These are phyloP conservation scores for Fusarium pseudocircinatum DNA, from an alignment of 2,329 filamentous ascomycete species.

Conservation along the genomic window DNA sequence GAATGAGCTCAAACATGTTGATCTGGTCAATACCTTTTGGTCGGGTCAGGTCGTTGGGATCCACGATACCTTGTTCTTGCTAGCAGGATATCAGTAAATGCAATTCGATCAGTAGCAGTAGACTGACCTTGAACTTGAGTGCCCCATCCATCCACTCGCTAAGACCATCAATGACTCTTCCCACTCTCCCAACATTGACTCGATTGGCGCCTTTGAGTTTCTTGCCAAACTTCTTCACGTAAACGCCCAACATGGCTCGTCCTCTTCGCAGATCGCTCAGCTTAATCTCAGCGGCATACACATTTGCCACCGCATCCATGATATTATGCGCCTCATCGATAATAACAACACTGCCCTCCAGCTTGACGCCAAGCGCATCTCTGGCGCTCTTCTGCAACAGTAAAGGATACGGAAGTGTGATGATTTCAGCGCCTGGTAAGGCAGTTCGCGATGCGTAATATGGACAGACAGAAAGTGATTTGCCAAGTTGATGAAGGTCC, in stretches of 20 bases:
- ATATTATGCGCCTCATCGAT: conserved; percentile 98
- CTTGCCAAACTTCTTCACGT: conserved; percentile 88
- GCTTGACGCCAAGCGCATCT: conserved; percentile 84
- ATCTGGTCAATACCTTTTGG: conserved; percentile 94
- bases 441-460: conserved; percentile 94
- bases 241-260: conserved; percentile 79
- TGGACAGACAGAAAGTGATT: conserved; percentile 83
- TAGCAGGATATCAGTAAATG: too few species aligned
- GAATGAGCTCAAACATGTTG: conserved; percentile 87
- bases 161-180: conserved; percentile 83
- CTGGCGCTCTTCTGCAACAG: conserved; percentile 87
- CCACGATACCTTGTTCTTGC: conserved; percentile 71
- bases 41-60: conserved; percentile 76
- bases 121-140: conserved; percentile 57
- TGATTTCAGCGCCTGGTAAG: conserved; percentile 85
- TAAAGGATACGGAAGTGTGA: conserved; percentile 92
- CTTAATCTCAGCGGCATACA: conserved; percentile 82
- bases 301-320: conserved; percentile 91
- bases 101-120: too few species aligned
- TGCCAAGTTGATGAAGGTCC: conserved; percentile 82
- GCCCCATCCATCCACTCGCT: conserved; percentile 72
- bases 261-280: conserved; percentile 78
- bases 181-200: conserved; percentile 88
- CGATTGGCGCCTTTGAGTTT: conserved; percentile 90
- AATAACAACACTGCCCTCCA: conserved; percentile 91